A percentile compares a stretch with the other conserved stretches of the same genome.
phyloP scores from a whole-genome alignment of 768 basidiomycete species.

The Xerocomellus dryophilus region DNA sequence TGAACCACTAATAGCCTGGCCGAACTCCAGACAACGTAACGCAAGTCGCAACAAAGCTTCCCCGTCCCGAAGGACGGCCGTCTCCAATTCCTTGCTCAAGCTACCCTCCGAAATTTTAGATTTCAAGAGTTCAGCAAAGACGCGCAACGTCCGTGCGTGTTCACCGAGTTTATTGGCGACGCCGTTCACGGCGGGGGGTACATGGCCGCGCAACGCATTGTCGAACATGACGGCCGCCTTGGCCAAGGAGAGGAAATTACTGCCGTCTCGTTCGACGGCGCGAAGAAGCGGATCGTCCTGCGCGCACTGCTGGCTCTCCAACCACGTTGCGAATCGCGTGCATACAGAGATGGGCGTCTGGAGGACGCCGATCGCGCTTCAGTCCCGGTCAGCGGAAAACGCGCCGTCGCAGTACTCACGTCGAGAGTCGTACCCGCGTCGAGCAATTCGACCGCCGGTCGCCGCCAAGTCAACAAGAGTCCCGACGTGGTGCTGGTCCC shows the following conservation, averaged over 20 bases:
- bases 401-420: background rate
- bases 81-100: slow-evolving; percentile 16
- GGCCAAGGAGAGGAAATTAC: slow-evolving; percentile 16
- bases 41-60: slow-evolving; percentile 20
- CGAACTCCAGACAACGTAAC: slow-evolving; percentile 21
- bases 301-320: slow-evolving; percentile 12
- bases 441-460: background rate
- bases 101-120: slow-evolving; percentile 7
- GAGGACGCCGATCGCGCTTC: background rate
- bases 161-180: background rate
- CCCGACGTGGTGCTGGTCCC: background rate
- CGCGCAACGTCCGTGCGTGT: slow-evolving; percentile 13
- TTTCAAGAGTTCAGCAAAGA: slow-evolving; percentile 15
- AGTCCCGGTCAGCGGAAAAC: background rate
- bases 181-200: background rate
- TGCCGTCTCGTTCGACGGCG: slow-evolving; percentile 26
- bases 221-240: slow-evolving; percentile 19
- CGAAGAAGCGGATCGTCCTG: background rate
- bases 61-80: slow-evolving; percentile 25
- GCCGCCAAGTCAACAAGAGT: background rate
- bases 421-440: slow-evolving; percentile 16
- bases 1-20: slow-evolving; percentile 12
- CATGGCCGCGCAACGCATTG: slow-evolving; percentile 10
- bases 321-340: slow-evolving; percentile 17
- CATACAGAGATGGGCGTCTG: slow-evolving; percentile 14